phyloP scores from a whole-genome alignment of 1,139 yeast genomes.

The Barnettozyma hawaiiensis region DNA sequence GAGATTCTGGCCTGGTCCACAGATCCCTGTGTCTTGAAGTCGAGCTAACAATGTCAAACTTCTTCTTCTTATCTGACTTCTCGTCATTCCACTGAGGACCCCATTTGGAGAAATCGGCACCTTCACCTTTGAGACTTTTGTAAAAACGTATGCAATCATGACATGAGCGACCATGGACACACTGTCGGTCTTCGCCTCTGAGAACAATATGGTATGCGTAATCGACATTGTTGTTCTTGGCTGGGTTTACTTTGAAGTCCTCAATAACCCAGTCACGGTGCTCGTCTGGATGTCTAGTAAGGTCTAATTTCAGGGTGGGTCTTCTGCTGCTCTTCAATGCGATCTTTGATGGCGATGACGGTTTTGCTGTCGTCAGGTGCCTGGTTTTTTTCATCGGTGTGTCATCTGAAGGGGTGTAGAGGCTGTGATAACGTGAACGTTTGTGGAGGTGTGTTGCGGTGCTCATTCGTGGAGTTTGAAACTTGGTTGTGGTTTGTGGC shows the following conservation, averaged over 20 bases:
- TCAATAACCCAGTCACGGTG: conserved; percentile 37
- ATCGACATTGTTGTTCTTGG: conserved; percentile 24
- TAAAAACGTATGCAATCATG: conserved; percentile 26
- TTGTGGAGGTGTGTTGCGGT: neutral
- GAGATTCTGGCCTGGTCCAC: conserved; percentile 47
- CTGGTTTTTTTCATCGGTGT: conserved; percentile 18
- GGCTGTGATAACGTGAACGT: neutral
- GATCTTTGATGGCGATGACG: conserved; percentile 7
- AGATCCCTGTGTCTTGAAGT: conserved; percentile 24
- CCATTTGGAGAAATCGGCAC: conserved; percentile 15
- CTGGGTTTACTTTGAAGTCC: conserved; percentile 42
- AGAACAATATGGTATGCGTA: conserved; percentile 31
- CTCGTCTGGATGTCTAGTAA: conserved; percentile 13
- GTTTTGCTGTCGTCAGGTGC: neutral
- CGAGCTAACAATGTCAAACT: conserved; percentile 19
- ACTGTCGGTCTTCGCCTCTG: conserved; percentile 27
- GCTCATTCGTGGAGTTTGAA: conserved; percentile 11
- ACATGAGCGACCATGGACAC: conserved; percentile 24
- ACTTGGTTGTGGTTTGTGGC: conserved; percentile 17
- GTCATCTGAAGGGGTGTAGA: conserved; percentile 18
- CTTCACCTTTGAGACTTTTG: conserved; percentile 17
- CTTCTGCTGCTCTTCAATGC: neutral
- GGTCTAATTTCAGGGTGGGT: conserved; percentile 12
- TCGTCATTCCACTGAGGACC: conserved; percentile 25
- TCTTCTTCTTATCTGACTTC: conserved; percentile 4